phyloP scores from a whole-genome alignment of 176 grass and related monocot genomes.

The Triticum timopheevii region DNA sequence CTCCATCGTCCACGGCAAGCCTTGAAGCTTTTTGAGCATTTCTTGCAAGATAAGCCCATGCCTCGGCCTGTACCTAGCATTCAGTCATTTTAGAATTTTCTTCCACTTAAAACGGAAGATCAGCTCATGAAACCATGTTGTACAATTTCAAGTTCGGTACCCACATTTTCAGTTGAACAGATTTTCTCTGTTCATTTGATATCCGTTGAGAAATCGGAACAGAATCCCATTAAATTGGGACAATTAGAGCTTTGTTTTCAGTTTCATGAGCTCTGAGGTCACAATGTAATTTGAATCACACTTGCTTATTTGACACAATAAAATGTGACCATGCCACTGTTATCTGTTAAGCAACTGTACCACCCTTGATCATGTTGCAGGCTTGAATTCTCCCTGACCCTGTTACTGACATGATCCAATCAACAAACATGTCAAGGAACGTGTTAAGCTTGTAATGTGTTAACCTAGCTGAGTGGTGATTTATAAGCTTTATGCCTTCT shows the following conservation, averaged over 20 bases:
- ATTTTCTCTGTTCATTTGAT: background rate
- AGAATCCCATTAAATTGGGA: background rate
- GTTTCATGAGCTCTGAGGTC: background rate
- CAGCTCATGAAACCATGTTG: background rate
- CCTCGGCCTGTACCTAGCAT: constrained; percentile 33
- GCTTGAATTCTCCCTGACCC: background rate
- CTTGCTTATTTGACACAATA: background rate
- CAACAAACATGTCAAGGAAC: background rate
- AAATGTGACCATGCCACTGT: background rate
- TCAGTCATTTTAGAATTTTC: constrained; percentile 30
- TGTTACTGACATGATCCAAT: background rate
- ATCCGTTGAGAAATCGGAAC: background rate
- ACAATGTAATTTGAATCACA: background rate
- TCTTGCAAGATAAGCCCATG: constrained; percentile 57
- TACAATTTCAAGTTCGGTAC: background rate
- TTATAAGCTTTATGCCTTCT: background rate
- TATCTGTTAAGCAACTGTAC: background rate
- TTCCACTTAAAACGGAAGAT: background rate
- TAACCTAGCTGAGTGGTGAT: background rate
- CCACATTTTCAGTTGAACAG: background rate
- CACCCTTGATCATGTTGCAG: background rate
- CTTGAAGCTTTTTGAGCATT: constrained; percentile 64
- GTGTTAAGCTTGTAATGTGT: background rate
- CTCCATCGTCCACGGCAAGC: constrained; percentile 57
- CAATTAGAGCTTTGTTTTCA: background rate